These are phyloP conservation scores for Skeletonema grethae DNA, from an alignment of 108 stramenopile genomes.

Conservation along the genomic window DNA sequence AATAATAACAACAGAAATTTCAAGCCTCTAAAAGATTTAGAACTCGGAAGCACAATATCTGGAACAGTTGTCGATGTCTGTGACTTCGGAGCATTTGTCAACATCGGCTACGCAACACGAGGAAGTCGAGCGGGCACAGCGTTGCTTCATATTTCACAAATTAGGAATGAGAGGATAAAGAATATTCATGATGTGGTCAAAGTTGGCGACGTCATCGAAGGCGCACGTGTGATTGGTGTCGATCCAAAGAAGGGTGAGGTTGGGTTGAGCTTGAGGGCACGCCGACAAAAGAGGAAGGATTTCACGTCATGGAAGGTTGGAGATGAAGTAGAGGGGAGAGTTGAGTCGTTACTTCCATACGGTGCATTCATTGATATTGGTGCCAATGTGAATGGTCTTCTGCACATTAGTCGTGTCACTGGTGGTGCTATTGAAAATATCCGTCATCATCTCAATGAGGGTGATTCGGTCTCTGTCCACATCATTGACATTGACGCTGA, in stretches of 20 bases:
- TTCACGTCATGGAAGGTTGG: conserved; percentile 28
- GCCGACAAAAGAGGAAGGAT: conserved; percentile 32
- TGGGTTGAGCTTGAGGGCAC: conserved; percentile 30
- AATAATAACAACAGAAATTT: conserved; percentile 10
- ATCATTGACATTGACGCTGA: conserved; percentile 40
- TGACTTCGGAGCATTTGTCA: conserved; percentile 48
- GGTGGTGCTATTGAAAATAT: conserved; percentile 45
- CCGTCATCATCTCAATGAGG: conserved; percentile 48
- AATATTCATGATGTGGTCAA: conserved; percentile 29
- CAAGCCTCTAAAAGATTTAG: conserved; percentile 40
- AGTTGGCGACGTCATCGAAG: conserved; percentile 28
- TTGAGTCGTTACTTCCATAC: conserved; percentile 31
- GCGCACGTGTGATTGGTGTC: conserved; percentile 33
- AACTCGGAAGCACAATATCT: conserved; percentile 32
- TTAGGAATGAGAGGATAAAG: conserved; percentile 23
- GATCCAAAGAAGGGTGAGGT: conserved; percentile 42
- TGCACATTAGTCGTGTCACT: conserved; percentile 49
- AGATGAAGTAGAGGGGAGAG: conserved; percentile 34
- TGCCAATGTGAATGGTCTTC: conserved; percentile 29
- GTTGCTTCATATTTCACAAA: conserved; percentile 51
- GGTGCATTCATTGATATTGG: conserved; percentile 53
- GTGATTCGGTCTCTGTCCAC: conserved; percentile 42
- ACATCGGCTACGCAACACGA: conserved; percentile 42
- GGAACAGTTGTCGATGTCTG: conserved; percentile 40
- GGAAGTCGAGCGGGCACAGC: conserved; percentile 39